Evolutionary conservation across 2,329 filamentous ascomycete species (phyloP).

Genomic region (Tolypocladium amazonense): DNA sequence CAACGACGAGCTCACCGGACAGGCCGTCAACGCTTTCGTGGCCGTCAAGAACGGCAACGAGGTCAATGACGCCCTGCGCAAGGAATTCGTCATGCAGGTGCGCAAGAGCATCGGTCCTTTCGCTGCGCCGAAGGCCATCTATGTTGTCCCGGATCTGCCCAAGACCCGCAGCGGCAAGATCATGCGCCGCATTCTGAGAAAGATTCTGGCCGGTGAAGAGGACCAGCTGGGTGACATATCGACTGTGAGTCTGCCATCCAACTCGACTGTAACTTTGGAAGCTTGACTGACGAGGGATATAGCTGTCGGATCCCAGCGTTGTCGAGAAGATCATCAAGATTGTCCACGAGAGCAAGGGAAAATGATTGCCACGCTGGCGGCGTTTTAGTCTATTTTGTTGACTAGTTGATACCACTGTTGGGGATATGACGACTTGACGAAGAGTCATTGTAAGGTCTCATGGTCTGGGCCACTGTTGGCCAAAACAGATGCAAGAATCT

Average conservation of each 20-base stretch:
- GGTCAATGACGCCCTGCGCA: conserved; percentile 68
- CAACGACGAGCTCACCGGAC: conserved; percentile 85
- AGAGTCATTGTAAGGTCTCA: neutral
- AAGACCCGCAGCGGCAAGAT: conserved; percentile 99
- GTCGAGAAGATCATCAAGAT: conserved; percentile 81
- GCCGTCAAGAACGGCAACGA: conserved; percentile 80
- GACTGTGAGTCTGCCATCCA: conserved; percentile 53
- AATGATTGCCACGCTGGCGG: conserved; percentile 21
- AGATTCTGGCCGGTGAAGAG: conserved; percentile 95
- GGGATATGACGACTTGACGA: neutral
- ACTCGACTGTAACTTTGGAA: neutral
- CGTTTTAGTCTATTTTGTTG: neutral
- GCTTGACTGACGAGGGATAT: neutral
- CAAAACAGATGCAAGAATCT: neutral
- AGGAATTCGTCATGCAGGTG: conserved; percentile 89
- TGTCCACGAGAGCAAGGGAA: conserved; percentile 55
- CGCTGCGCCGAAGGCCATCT: conserved; percentile 88
- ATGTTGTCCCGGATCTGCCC: conserved; percentile 82
- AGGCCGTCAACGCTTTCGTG: conserved; percentile 96
- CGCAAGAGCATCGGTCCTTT: conserved; percentile 97
- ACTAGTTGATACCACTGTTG: neutral
- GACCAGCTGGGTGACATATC: conserved; percentile 90
- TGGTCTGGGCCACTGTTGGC: neutral
- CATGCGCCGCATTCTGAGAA: conserved; percentile 92
- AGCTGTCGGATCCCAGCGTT: conserved; percentile 83